phyloP scores from a whole-genome alignment of 2,329 filamentous ascomycete species.

The Dactylonectria macrodidyma region DNA sequence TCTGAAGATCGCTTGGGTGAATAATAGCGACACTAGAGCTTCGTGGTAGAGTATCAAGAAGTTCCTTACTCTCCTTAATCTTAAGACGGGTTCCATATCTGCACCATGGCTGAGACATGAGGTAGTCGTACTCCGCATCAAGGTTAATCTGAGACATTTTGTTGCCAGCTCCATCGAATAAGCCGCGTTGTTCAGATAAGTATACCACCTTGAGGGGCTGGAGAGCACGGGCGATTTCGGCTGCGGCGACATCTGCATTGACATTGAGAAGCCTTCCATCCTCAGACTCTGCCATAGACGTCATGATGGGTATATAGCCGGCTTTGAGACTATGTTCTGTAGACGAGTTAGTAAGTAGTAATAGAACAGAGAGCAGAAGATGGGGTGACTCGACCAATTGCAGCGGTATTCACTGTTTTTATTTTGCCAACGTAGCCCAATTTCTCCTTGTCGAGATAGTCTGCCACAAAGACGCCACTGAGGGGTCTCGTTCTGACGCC shows the following conservation, averaged over 20 bases:
- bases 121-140: conserved; percentile 93
- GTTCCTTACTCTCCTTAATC: conserved; percentile 97
- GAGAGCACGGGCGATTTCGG: conserved; percentile 65
- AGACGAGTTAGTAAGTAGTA: too few species aligned
- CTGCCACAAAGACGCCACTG: conserved; percentile 91
- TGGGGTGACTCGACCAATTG: too few species aligned
- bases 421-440: conserved; percentile 98
- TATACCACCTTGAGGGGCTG: conserved; percentile 92
- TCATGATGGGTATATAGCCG: too few species aligned
- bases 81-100: conserved; percentile 94
- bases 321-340: too few species aligned
- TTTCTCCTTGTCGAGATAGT: conserved; percentile 96
- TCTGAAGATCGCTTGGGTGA: conserved; percentile 94
- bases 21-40: conserved; percentile 98
- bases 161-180: conserved; percentile 65
- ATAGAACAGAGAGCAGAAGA: too few species aligned
- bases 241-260: too few species aligned
- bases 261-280: too few species aligned
- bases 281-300: too few species aligned
- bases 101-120: conserved; percentile 96
- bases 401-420: conserved; percentile 59
- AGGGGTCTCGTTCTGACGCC: conserved; percentile 92
- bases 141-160: conserved; percentile 98
- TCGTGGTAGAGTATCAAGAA: conserved; percentile 73
- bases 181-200: conserved; percentile 57